phyloP scores from a whole-genome alignment of 768 basidiomycete genomes.

The Tricholoma hemisulphureum region DNA sequence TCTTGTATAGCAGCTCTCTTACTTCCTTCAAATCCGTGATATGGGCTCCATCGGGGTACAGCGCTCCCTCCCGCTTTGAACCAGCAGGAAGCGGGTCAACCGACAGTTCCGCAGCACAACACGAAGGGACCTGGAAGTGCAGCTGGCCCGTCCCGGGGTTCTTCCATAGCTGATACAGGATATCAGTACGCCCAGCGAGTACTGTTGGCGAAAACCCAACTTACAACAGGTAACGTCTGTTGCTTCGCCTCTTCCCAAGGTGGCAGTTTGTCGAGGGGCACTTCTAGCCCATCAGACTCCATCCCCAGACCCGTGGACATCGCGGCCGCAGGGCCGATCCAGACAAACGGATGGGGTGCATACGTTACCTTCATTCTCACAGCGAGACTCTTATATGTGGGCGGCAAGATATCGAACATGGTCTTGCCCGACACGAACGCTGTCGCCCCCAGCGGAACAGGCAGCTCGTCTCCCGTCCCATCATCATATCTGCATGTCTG shows the following conservation, averaged over 20 bases:
- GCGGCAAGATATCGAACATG: slow-evolving; percentile 79
- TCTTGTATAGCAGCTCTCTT: slow-evolving; percentile 72
- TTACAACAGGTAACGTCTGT: slow-evolving; percentile 65
- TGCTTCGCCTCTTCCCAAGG: slow-evolving; percentile 77
- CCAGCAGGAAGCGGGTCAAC: slow-evolving; percentile 72
- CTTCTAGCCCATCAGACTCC: slow-evolving; percentile 73
- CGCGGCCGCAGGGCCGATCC: slow-evolving; percentile 81
- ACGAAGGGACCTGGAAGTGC: slow-evolving; percentile 90
- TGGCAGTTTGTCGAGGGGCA: slow-evolving; percentile 65
- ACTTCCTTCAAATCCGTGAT: slow-evolving; percentile 72
- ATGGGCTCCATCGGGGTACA: slow-evolving; percentile 82
- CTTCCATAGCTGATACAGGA: slow-evolving; percentile 73
- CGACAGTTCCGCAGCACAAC: slow-evolving; percentile 63
- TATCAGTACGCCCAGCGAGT: background rate
- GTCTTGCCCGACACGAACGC: slow-evolving; percentile 78
- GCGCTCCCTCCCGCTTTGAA: slow-evolving; percentile 54
- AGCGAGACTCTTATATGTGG: slow-evolving; percentile 73
- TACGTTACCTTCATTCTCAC: slow-evolving; percentile 75
- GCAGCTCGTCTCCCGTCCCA: slow-evolving; percentile 79
- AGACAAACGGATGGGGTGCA: slow-evolving; percentile 85
- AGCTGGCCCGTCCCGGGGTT: slow-evolving; percentile 81
- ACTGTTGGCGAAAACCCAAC: slow-evolving; percentile 27
- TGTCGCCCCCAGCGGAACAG: slow-evolving; percentile 84
- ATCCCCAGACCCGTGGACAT: slow-evolving; percentile 81
- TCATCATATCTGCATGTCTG: slow-evolving; percentile 82